Evolutionary conservation across 1,139 yeast genomes (phyloP), one percentile per base, ranked within the genome.

Genomic region (Spencermartinsiella ligniputridi): DNA sequence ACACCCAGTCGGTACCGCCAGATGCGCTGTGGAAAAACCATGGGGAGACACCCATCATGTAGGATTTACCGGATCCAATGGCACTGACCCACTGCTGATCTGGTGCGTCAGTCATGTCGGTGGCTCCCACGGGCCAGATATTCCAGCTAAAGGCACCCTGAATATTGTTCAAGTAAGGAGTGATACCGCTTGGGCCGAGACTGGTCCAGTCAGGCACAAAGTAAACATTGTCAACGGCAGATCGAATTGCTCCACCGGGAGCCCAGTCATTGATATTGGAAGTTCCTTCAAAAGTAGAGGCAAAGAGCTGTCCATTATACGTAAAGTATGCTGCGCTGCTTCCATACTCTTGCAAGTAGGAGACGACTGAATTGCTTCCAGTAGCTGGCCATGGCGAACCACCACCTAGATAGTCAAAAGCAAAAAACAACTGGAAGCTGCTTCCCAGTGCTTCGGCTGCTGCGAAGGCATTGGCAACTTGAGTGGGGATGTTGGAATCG

Each of bases 121-220:
- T 25, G 16, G 40, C 40, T 25, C 40, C 40, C 11, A 24, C 40
- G 12, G 40, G 40, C 40, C 40, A 37, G 8, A 37, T 37, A 15
- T 37, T 37, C 40, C 40, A 37, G 33, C 40, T 37, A 22, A 37
- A 37, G 12, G 40, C 40, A 22, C 40, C 40, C 15, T 37, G 33
- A 6, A 37, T 17, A 16, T 37, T 37, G 22, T 37, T 15, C 32
- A 37, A 17, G 16, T 22, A 15, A 24, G 40, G 18, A 9, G 40
- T 17, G 15, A 37, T 13, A 4, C 40, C 40, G 11, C 40, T 20
- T 6, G 40, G 40, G 9, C 40, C 40, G 6, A 37, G 33, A 25
- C 40, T 37, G 5, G 40, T 37, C 40, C 40, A 37, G 33, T 37
- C 40, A 17, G 40, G 40, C n/a, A 37, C 40, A 37, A 37, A 37